Evolutionary conservation across 768 basidiomycete species (phyloP).

Genomic region (Ramaria sp.): DNA sequence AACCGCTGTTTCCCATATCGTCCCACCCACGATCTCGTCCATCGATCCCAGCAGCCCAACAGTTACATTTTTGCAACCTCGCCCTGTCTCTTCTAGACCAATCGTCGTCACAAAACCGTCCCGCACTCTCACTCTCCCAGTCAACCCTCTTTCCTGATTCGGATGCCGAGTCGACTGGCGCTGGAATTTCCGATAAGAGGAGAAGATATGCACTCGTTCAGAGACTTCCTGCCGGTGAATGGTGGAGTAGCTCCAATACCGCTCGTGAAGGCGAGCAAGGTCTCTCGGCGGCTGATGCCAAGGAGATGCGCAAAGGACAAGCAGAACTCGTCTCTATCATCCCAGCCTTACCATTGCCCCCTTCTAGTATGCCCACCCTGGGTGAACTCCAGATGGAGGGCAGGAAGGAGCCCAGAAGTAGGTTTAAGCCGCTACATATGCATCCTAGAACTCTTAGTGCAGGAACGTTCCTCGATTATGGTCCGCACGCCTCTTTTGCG

Average conservation of each 20-base stretch:
- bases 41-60: slow-evolving; percentile 55
- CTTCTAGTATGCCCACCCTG: slow-evolving; percentile 34
- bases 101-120: slow-evolving; percentile 43
- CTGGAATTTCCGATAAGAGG: slow-evolving; percentile 14
- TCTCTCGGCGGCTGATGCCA: slow-evolving; percentile 30
- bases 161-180: slow-evolving; percentile 22
- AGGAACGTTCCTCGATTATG: slow-evolving; percentile 72
- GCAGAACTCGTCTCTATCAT: slow-evolving; percentile 71
- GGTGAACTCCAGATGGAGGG: slow-evolving; percentile 24
- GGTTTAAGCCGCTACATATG: slow-evolving; percentile 31
- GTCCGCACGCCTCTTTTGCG: slow-evolving; percentile 64
- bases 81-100: slow-evolving; percentile 66
- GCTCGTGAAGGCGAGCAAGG: slow-evolving; percentile 8
- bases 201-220: slow-evolving; percentile 72
- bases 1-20: slow-evolving; percentile 57
- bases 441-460: slow-evolving; percentile 43
- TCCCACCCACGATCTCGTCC: slow-evolving; percentile 54
- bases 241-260: slow-evolving; percentile 62
- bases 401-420: slow-evolving; percentile 29
- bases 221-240: slow-evolving; percentile 64
- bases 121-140: slow-evolving; percentile 20
- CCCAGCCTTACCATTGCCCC: slow-evolving; percentile 39
- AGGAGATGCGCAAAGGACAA: slow-evolving; percentile 47
- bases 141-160: slow-evolving; percentile 14
- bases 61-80: slow-evolving; percentile 64